phyloP scores from a whole-genome alignment of 495 filamentous ascomycete genomes.

The Penicillium coffeae region DNA sequence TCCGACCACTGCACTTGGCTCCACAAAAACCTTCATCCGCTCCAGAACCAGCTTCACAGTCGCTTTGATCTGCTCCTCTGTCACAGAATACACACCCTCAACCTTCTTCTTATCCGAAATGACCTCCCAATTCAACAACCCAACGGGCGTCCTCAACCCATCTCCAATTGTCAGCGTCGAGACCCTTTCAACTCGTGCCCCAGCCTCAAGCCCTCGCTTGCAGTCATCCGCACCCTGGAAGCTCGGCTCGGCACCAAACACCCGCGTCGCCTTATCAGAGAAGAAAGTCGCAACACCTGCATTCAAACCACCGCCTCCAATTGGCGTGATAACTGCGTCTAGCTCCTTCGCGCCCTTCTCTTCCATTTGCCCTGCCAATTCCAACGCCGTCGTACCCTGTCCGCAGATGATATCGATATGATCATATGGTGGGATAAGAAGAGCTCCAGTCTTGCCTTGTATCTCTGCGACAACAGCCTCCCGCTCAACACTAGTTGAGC shows the following conservation, averaged over 20 bases:
- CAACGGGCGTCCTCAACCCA: constrained; percentile 82
- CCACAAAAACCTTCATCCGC: constrained; percentile 86
- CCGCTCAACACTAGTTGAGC: constrained; percentile 73
- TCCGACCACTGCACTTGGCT: constrained; percentile 84
- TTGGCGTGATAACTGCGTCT: constrained; percentile 79
- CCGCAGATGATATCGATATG: constrained; percentile 88
- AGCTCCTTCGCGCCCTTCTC: constrained; percentile 39
- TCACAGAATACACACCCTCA: constrained; percentile 68
- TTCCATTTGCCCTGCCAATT: constrained; percentile 67
- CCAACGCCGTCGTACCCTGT: constrained; percentile 84
- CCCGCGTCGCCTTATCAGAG: constrained; percentile 57
- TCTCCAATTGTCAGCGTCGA: constrained; percentile 82
- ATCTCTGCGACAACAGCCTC: constrained; percentile 70
- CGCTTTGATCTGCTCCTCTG: constrained; percentile 75
- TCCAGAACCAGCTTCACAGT: constrained; percentile 79
- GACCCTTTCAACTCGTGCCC: constrained; percentile 60
- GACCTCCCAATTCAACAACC: constrained; percentile 71
- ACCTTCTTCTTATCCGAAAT: constrained; percentile 73
- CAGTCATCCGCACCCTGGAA: constrained; percentile 85
- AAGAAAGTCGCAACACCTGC: constrained; percentile 76
- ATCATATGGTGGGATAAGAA: constrained; percentile 85
- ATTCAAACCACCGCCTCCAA: constrained; percentile 87
- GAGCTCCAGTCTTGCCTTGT: constrained; percentile 63
- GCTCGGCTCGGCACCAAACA: constrained; percentile 90
- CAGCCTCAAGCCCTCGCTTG: constrained; percentile 59